Evolutionary conservation across 257 asterid species (phyloP), one percentile per base, ranked within the genome.

Genomic region (Forsythia viridissima): DNA sequence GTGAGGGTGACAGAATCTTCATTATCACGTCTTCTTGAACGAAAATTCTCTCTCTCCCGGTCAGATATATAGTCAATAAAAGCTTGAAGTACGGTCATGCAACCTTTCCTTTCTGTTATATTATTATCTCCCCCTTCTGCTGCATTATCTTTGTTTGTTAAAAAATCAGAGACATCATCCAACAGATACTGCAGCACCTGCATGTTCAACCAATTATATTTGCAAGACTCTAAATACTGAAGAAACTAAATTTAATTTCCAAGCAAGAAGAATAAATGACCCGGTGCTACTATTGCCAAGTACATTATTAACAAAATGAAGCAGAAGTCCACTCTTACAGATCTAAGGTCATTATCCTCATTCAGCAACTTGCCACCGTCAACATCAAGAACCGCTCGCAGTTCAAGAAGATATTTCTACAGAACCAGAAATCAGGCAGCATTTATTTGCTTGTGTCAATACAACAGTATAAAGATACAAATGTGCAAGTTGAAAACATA

Each of bases 281-380:
- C 38, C 37, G 77, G 6, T 61, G 70, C 37, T 51, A 65, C 3
- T 44, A 67, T 42, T 73, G 30, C 34, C 77, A 44, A 51, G 52
- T 71, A 73, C 66, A 51, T 51, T 42, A 41, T 66, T 81, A 52
- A 41, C 21, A 59, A 77, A 70, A 74, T 66, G 40, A 42, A 4
- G 57, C 70, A 81, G 67, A 74, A 79, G 70, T 65, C 61, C 76
- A 73, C 41, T 41, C 98, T 90, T 90, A 95, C 99, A 82, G 97
- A 80, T 92, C 99, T 89, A 70, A 93, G 76, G 85, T 95, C 99
- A 81, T 90, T 90, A 82, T 95, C 98, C 85, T 95, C 99, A 85
- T 95, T 95, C 80, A 95, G 94, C 83, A 92, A 86, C 88, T 92
- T 95, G 79, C 98, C 91, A 80, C 95, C 98, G 81, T 93, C 98